Base-by-base conservation (phyloP, 23 red algal genomes). In the Gracilaria domingensis region DNA sequence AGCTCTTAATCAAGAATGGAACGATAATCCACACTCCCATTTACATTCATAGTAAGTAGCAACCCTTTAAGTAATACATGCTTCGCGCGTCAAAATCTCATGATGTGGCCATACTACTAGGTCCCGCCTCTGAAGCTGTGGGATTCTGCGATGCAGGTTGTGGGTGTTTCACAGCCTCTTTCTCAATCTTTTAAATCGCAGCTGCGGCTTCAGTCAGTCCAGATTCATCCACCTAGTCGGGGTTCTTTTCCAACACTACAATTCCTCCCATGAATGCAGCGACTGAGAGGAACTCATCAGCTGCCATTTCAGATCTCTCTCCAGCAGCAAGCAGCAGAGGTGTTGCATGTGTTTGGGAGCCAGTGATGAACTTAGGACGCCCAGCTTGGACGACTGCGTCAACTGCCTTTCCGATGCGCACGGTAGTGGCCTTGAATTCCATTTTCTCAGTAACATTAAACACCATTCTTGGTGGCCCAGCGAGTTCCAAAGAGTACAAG, bases 331-430 rank as follows among this genome's bases (percentile, higher is more conserved):
- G 85, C 57, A 99, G 37, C 18, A 99, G 91, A 2, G 97, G 97
- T 37, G 97, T 95, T 40, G 97, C 83, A 69, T 99, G 97, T 56
- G 97, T 99, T 61, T 96, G 93, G 35, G 95, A 96, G 40, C 97
- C 97, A 0, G 97, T 99, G 81, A 99, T 99, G 0, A 76, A 87
- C 84, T 95, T 94, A 32, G 97, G 94, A 36, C 92, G 91, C 32
- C 97, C 97, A 28, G 94, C 97, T 85, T 94, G 94, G 0, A 94
- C 97, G 13, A 99, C 97, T 9, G 93, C 96, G 87, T 99, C 97
- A 25, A 99, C 97, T 11, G 97, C 97, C 53, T 96, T 84, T n/a
- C 97, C 97, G 13, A 99, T 94, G 5, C 97, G 80, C n/a, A 99
- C 95, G n/a, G 73, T 81, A 18, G 93, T 88, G 28, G 64, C 40